These are phyloP conservation scores for Monoraphidium neglectum DNA, from an alignment of 139 green algal genomes.

Conservation along the genomic window DNA sequence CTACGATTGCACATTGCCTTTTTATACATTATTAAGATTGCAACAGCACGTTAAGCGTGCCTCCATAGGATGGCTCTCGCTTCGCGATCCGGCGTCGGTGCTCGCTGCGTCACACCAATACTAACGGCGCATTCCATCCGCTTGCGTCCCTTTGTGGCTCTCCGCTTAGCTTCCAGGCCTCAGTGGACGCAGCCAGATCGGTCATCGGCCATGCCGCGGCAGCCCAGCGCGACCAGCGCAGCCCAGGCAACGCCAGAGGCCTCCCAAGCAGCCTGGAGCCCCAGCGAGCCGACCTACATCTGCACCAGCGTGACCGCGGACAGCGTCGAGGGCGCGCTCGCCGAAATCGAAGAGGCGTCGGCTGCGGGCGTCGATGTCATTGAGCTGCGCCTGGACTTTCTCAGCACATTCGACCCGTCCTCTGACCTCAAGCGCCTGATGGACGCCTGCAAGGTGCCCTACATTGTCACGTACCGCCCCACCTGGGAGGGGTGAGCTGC, in stretches of 20 bases:
- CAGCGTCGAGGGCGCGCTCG: conserved; percentile 62
- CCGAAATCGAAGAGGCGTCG: conserved; percentile 67
- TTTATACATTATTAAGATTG: no score
- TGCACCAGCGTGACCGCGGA: conserved; percentile 74
- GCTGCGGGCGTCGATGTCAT: conserved; percentile 75
- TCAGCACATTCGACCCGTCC: conserved; percentile 63
- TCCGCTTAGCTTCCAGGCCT: no score
- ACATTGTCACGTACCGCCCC: conserved; percentile 87
- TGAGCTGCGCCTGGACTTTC: conserved; percentile 89
- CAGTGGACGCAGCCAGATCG: not conserved
- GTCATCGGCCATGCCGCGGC: not conserved
- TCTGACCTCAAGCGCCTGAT: conserved; percentile 70
- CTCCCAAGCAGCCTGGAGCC: not conserved
- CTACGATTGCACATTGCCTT: no score
- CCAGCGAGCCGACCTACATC: conserved; percentile 37
- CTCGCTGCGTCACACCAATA: no score
- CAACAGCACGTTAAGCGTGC: no score
- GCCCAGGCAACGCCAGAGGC: not conserved
- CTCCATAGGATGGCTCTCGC: no score
- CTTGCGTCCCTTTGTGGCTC: no score
- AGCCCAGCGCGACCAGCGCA: not conserved
- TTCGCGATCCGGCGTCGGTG: no score
- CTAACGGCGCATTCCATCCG: no score
- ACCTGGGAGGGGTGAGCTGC: conserved; percentile 88
- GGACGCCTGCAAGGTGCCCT: conserved; percentile 57